Base-by-base conservation (phyloP, 2,329 filamentous ascomycete species). In the Teratosphaeria zuluensis region DNA sequence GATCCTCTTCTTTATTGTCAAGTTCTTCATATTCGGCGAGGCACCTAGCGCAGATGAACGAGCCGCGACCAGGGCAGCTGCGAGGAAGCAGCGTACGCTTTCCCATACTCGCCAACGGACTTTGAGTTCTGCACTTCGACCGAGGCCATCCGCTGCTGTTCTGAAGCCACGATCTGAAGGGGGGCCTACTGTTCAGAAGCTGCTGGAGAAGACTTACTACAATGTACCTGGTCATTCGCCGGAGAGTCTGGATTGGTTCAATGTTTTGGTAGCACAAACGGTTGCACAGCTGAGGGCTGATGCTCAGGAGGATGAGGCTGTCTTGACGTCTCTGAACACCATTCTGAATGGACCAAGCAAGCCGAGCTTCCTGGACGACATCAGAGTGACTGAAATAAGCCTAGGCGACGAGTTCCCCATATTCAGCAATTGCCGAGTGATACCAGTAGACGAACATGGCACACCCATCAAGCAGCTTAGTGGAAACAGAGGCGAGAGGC, bases 1-100 rank as follows among this genome's bases (percentile, higher is more conserved):
- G 28, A 81, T 99, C 46, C 84, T 99, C 62, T 92, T 91, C 64
- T 90, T 88, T 65, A 97, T 99, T 76, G 97, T 99, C 75, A 96
- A 96, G 73, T 99, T 96, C 83, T 99, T 99, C 82, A 97, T 99
- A 70, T 97, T 99, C 71, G 94, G 94, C 67, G 94, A 97, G 71
- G 85, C 90, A 4, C 90, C 91, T 0, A 90, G 89, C 1, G 81
- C 90, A 61, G 91, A 95, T 63, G 85, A 87, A 57, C 89, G 88
- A 21, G 89, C 90, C 12, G 81, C 89, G 7, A 78, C 88, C 51
- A 84, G 88, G 64, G 89, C 88, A 59, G 86, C 87, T 11, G 86
- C 90, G 65, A 84, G 89, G 30, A 84, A 86, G 59, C 84, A 87
- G 56, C 81, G 87, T 63, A 89, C 88, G 1, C 79, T 91, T 58